Evolutionary conservation across 768 basidiomycete genomes (phyloP).

Genomic region (Sporobolomyces phaffii): DNA sequence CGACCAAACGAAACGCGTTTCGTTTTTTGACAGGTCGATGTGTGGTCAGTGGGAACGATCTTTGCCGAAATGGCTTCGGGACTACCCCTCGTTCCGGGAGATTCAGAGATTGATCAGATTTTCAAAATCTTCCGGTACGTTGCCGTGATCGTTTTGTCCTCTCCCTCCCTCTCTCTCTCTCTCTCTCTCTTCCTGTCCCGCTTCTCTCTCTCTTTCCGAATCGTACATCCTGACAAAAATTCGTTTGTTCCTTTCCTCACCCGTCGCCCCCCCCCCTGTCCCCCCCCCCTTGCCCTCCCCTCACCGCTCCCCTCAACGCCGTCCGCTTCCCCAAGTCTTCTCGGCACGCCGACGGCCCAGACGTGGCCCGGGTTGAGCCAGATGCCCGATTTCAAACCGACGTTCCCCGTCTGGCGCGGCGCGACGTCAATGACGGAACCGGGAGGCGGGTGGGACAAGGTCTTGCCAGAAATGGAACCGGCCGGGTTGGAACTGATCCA

Average conservation of each 20-base stretch:
- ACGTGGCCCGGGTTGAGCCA: conserved; percentile 81
- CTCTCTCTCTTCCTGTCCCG: too few species aligned
- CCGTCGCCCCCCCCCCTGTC: too few species aligned
- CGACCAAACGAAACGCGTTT: too few species aligned
- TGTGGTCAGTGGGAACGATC: conserved; percentile 98
- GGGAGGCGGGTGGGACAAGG: conserved; percentile 45
- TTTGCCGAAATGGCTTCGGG: conserved; percentile 84
- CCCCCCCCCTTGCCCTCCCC: too few species aligned
- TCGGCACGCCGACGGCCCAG: conserved; percentile 86
- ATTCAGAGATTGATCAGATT: conserved; percentile 99
- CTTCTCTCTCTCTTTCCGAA: neutral
- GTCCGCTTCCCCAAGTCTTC: too few species aligned
- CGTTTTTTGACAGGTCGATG: conserved; percentile 93
- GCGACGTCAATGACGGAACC: conserved; percentile 50
- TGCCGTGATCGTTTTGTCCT: neutral
- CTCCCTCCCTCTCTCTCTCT: neutral
- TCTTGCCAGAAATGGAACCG: conserved; percentile 38
- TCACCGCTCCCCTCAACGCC: too few species aligned
- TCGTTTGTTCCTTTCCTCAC: too few species aligned
- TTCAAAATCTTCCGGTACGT: conserved; percentile 95
- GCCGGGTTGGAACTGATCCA: conserved; percentile 27
- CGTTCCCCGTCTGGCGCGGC: conserved; percentile 61
- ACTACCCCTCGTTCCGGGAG: conserved; percentile 68
- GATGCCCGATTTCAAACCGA: conserved; percentile 88
- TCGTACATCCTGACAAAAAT: too few species aligned